These are phyloP conservation scores for Metarhizium sp. DNA, from an alignment of 2,329 filamentous ascomycete genomes.

Conservation along the genomic window DNA sequence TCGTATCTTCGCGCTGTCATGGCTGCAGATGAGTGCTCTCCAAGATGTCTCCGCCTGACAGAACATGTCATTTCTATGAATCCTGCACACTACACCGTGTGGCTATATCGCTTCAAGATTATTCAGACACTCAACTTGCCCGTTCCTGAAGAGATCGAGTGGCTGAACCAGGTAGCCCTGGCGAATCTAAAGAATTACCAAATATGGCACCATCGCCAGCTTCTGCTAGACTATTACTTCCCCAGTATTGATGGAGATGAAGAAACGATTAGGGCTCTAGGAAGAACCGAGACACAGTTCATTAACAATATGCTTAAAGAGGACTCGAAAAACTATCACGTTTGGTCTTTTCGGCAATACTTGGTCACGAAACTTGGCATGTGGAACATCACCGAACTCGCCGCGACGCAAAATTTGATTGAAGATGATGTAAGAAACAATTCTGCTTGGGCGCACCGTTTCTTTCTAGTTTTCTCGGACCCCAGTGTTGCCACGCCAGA, in stretches of 20 bases:
- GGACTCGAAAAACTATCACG: slow-evolving; percentile 97
- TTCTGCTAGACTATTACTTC: slow-evolving; percentile 51
- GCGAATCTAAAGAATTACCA: slow-evolving; percentile 95
- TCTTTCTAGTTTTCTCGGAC: slow-evolving; percentile 77
- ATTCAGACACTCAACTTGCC: slow-evolving; percentile 58
- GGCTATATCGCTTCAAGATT: slow-evolving; percentile 85
- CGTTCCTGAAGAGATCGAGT: slow-evolving; percentile 64
- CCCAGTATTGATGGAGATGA: slow-evolving; percentile 50
- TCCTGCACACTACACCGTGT: slow-evolving; percentile 96
- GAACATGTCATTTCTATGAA: slow-evolving; percentile 88
- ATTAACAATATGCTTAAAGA: slow-evolving; percentile 69
- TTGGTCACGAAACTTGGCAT: slow-evolving; percentile 55
- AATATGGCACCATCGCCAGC: slow-evolving; percentile 75
- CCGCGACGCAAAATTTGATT: slow-evolving; percentile 63
- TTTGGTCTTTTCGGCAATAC: slow-evolving; percentile 89
- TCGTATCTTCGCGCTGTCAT: slow-evolving; percentile 91
- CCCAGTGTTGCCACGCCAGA: slow-evolving; percentile 38
- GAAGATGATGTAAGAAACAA: slow-evolving; percentile 85
- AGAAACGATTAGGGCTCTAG: slow-evolving; percentile 47
- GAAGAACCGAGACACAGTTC: slow-evolving; percentile 62
- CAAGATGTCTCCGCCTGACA: slow-evolving; percentile 70
- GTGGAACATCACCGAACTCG: slow-evolving; percentile 63
- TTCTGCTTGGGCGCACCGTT: slow-evolving; percentile 94
- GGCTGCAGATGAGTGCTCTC: slow-evolving; percentile 75
- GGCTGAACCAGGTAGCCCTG: slow-evolving; percentile 78